A percentile compares a stretch with the other conserved stretches of the same genome.
phyloP scores from a whole-genome alignment of 2,329 filamentous ascomycete species.

The Stromatinia cepivora region DNA sequence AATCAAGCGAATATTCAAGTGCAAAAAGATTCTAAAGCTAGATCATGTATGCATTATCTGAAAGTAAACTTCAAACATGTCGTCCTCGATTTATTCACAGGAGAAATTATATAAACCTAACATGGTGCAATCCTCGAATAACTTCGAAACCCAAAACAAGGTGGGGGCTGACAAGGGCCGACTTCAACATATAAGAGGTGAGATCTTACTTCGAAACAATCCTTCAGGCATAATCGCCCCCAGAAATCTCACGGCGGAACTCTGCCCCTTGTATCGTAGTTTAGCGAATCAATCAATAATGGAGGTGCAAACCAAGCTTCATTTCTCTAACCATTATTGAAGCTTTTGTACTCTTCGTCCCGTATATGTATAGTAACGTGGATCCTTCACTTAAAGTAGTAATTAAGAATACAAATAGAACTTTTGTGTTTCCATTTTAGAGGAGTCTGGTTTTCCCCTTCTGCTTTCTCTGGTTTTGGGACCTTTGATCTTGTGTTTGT shows the following conservation, averaged over 20 bases:
- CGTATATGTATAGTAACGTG: background rate
- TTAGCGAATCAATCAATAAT: slow-evolving; percentile 1
- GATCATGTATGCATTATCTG: background rate
- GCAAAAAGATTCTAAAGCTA: background rate
- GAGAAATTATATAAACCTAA: too few species aligned
- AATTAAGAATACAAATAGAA: background rate
- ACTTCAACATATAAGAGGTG: background rate
- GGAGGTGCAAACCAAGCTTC: background rate
- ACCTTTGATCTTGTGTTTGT: background rate
- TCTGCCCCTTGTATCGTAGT: background rate
- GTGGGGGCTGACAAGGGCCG: background rate
- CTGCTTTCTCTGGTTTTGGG: background rate
- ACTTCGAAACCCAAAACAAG: background rate
- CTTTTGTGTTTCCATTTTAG: too few species aligned
- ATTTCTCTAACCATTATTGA: background rate
- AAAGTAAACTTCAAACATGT: background rate
- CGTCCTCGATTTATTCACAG: background rate
- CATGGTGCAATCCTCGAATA: background rate
- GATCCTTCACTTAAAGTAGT: background rate
- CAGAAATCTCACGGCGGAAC: background rate
- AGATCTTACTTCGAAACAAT: background rate
- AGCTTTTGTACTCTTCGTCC: background rate
- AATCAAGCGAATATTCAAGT: background rate
- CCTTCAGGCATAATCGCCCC: background rate
- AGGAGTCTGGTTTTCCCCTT: background rate